Percentiles rank a stretch among this genome's conserved stretches.
phyloP scores from a whole-genome alignment of 495 filamentous ascomycete genomes.

The Hyaloscypha bicolor region DNA sequence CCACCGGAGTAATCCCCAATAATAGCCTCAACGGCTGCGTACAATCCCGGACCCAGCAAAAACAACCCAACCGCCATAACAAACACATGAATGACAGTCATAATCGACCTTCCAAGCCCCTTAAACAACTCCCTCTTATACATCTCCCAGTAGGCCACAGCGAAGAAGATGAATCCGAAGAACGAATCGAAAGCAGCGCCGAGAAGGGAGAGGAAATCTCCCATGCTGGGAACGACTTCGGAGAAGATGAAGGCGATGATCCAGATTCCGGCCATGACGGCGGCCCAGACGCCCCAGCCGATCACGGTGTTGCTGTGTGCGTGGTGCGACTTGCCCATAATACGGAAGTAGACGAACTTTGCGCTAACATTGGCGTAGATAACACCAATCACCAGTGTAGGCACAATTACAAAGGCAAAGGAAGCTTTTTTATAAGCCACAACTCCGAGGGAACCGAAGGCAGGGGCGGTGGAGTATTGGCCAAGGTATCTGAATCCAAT shows the following conservation, averaged over 20 bases:
- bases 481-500: conserved; percentile 57
- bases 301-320: conserved; percentile 39
- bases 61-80: conserved; percentile 48
- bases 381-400: conserved; percentile 67
- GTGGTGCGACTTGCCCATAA: conserved; percentile 48
- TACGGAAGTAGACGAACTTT: conserved; percentile 67
- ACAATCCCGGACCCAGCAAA: conserved; percentile 52
- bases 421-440: conserved; percentile 54
- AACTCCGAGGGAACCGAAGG: conserved; percentile 51
- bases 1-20: conserved; percentile 45
- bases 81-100: conserved; percentile 46
- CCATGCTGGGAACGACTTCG: conserved; percentile 66
- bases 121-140: conserved; percentile 41
- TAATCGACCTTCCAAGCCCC: conserved; percentile 34
- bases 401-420: conserved; percentile 74
- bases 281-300: conserved; percentile 54
- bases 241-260: conserved; percentile 65
- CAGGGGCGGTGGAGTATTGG: conserved; percentile 48
- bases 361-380: conserved; percentile 59
- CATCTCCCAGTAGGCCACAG: conserved; percentile 53
- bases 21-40: conserved; percentile 56
- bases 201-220: conserved; percentile 52
- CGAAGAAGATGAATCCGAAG: conserved; percentile 44
- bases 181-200: conserved; percentile 56
- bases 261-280: conserved; percentile 57